phyloP scores from a whole-genome alignment of 176 grass and related monocot species.

The Aegilops bicornis region DNA sequence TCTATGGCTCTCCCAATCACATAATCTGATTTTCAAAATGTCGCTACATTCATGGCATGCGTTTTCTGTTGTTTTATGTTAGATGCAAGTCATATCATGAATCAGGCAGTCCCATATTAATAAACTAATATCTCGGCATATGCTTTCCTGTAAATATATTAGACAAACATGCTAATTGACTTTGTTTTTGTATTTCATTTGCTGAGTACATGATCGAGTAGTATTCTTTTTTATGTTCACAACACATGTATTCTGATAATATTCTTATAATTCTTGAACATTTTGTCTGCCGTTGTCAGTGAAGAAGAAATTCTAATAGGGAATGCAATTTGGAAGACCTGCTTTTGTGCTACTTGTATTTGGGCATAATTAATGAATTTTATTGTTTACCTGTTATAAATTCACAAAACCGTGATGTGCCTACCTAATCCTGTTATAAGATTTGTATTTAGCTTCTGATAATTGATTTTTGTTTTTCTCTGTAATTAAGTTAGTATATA shows the following conservation, averaged over 20 bases:
- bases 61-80: background rate
- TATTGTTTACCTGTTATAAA: background rate
- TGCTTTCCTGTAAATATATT: background rate
- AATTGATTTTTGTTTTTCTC: background rate
- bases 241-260: background rate
- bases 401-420: background rate
- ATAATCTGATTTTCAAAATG: conserved; percentile 6
- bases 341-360: background rate
- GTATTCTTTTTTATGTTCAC: background rate
- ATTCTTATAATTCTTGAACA: conserved; percentile 4
- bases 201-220: background rate
- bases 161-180: background rate
- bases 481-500: conserved; percentile 7
- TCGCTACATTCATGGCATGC: background rate
- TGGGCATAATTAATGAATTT: background rate
- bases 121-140: conserved; percentile 1
- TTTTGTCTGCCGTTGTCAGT: background rate
- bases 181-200: conserved; percentile 7
- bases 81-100: conserved; percentile 11
- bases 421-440: background rate
- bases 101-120: conserved; percentile 1
- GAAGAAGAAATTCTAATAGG: conserved; percentile 8
- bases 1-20: background rate
- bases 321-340: background rate
- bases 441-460: conserved; percentile 21